Base-by-base conservation (phyloP, 1,284 basidiomycete genomes). In the Cutaneotrichosporon arboriforme region DNA sequence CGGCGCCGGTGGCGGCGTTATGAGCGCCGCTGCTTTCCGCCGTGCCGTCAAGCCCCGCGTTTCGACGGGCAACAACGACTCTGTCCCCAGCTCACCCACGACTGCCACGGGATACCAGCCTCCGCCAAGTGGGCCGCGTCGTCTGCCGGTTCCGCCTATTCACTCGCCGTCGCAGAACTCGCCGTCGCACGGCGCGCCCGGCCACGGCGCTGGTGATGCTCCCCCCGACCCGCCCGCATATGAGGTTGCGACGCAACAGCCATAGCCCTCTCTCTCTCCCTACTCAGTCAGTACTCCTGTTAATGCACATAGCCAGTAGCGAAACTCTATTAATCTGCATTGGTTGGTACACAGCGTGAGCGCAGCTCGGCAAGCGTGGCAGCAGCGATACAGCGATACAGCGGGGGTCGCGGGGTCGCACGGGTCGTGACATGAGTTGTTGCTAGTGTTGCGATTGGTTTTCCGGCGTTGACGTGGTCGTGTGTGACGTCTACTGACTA, bases 11-110 rank as follows among this genome's bases (percentile, higher is more conserved):
- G 21, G 15, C n/a, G 46, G 46, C 3, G 26, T 48, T 10, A 44
- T 50, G 31, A 44, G 35, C 22, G 49, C 49, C 5, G 49, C 41
- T 2, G 49, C 49, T 13, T 50, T 50, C 35, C 33, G 49, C 10
- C 49, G 49, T n/a, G 34, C 33, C n/a, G 35, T 33, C 46, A 37
- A 38, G 36, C 41, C 49, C 23, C 49, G 49, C 9, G 33, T 12
- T 18, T 44, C 49, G 41, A 33, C 9, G 34, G 34, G 33, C 22
- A 31, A 20, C 9, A 22, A 17, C 21, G 41, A 26, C 21, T 31
- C 26, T 31, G 26, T 10, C 7, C 20, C 40, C 2, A 42, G 20
- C 8, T 36, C 49, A 9, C 41, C 49, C 3, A 33, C 37, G 15
- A 12, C 45, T 3, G 8, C 33, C 5, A 33, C 26, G 26, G 20